Base-by-base conservation (phyloP, 164 flowering plant species). In the Magnolia changhungtana region DNA sequence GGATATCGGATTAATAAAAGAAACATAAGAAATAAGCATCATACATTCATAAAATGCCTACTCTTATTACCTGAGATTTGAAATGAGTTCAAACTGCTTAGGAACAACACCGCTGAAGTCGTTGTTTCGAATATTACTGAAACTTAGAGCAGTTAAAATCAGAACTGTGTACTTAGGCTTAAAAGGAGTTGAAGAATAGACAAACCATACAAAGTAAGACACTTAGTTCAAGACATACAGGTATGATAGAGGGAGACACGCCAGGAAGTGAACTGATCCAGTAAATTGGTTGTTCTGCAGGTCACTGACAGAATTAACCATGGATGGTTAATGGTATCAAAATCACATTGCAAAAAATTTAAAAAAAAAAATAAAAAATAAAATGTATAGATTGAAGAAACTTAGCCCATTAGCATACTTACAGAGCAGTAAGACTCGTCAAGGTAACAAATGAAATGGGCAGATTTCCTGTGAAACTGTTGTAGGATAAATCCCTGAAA, bases 401-500 rank as follows among this genome's bases (percentile, higher is more conserved):
- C 1, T 31, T 7, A 1, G 6, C n/a, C 16, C 20, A 63, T 31
- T 52, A 49, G 16, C 59, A 76, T 45, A 67, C 51, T 85, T 75
- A 94, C 98, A 94, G 79, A 80, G 69, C 76, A 19, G 84, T 80
- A 73, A 94, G 91, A 79, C 83, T 91, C 70, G 76, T 85, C 86
- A 92, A 69, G 59, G 86, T 73, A 80, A 74, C 82, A 80, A 92
- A 89, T 73, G 98, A 92, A 75, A 82, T 84, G 8, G 98, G 98
- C 8, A 92, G 87, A 82, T 94, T 97, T 75, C 96, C 96, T 20
- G 85, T 79, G 66, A 92, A 87, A 73, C 81, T 76, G 81, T 94
- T 92, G 83, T 79, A 81, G 4, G 97, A 92, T 64, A 94, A 74
- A 79, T 94, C 97, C 97, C 98, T 94, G 88, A 20, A 78, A 78